Evolutionary conservation across 2,329 filamentous ascomycete species (phyloP), one percentile per base, ranked within the genome.

Genomic region (Colletotrichum neosansevieriae): DNA sequence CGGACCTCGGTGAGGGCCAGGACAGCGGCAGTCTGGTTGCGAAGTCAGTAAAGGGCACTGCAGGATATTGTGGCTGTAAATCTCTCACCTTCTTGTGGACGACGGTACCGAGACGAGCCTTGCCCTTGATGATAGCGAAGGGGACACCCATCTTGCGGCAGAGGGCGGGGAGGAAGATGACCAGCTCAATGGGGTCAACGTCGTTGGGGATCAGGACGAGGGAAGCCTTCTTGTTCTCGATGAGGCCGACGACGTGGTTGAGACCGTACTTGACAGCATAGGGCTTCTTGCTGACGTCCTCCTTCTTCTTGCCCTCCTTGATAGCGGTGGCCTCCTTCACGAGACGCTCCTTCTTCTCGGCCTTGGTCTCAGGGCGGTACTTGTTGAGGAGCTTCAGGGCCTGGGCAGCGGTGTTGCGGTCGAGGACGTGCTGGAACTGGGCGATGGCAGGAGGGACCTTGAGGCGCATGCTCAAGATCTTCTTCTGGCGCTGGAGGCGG

Each of bases 111-210:
- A 99, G 93, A 86, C 96, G 92, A 76, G 96, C 96, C 93, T 99
- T 99, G 88, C 96, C 96, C 93, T 99, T 99, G 82, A 99, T 90
- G 78, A 99, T 98, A 81, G 94, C 96, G 84, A 98, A 99, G 74
- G 97, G 96, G 77, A 98, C 91, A 86, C 97, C 97, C 95, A 99
- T 99, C 93, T 99, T 99, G 86, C 95, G 93, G 93, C 96, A 99
- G 76, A 99, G 93, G 79, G 96, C 94, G 76, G 96, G 96, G 73
- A 99, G 91, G 92, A 97, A 99, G 85, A 99, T 94, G 79, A 99
- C 97, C 78, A 99, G 87, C 90, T 99, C 96, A 81, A 99, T 99
- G 79, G 96, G 96, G 89, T 99, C 96, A 78, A 99, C 97, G 82
- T 99, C 96, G 88, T 99, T 97, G 83, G 96, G 93, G 82, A 99